Evolutionary conservation across 1,284 basidiomycete genomes (phyloP), one percentile per base, ranked within the genome.

Genomic region (Blastosporella zonata): DNA sequence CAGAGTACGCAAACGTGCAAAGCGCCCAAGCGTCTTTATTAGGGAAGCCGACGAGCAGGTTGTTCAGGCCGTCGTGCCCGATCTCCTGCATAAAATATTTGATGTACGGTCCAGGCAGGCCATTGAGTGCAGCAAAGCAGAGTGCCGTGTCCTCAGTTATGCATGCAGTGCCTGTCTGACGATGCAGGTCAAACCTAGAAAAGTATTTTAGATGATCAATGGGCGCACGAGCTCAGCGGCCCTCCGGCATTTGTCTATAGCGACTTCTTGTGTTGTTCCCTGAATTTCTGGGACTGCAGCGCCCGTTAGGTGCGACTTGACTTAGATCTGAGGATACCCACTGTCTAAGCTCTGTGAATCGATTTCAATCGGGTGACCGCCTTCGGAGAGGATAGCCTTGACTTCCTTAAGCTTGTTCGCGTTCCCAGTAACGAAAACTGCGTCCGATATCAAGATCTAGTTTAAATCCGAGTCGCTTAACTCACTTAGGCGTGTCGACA

Each of bases 121-220:
- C 95, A 33, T 84, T 81, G 28, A 98, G 72, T 0, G 95, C 94
- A 56, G 87, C 82, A 63, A 94, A 98, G 61, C 87, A 91, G 3
- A 99, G 80, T 0, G 96, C 93, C 0, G 96, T 98, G 66, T 99
- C 97, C 69, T 99, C 96, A 0, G 94, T 98, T 55, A 99, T 93
- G 62, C 93, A 96, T 3, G 95, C 87, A 0, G 87, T 84, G 9
- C 84, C 81, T 27, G 93, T 71, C 87, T 89, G 50, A 31, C 5
- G 9, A 27, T 23, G 17, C 55, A 43, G 18, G 37, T 37, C 5
- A 38, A 21, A n/a, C n/a, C 6, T 8, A 44, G 21, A 46, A 31
- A 43, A 25, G 18, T 15, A 17, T 13, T 44, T 23, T 13, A 43
- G 22, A 15, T 21, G n/a, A 28, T 8, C 21, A 29, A 37, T 12